Evolutionary conservation across 108 stramenopile genomes (phyloP).

Genomic region (Fistulifera pelliculosa): DNA sequence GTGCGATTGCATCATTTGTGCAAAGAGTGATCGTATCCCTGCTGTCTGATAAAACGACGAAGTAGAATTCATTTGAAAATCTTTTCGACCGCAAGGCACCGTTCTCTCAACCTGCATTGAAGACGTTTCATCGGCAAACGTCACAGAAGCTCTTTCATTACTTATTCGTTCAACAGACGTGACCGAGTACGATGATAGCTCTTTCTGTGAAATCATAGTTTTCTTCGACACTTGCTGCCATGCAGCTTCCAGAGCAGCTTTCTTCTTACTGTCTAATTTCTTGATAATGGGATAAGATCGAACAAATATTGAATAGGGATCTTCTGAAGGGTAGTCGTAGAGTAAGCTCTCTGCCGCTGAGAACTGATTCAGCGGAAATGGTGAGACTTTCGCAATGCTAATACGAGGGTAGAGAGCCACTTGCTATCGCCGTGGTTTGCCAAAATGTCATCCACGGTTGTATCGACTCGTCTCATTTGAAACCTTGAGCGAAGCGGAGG

Average conservation of each 20-base stretch:
- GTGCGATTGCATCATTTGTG: slow-evolving; percentile 36
- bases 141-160: not conserved
- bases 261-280: not conserved
- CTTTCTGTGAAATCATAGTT: too few species aligned
- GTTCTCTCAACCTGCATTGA: not conserved
- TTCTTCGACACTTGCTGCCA: too few species aligned
- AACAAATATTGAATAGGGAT: slow-evolving; percentile 1
- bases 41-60: slow-evolving; percentile 1
- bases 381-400: too few species aligned
- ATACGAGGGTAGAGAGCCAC: too few species aligned
- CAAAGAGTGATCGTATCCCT: not conserved
- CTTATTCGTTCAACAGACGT: slow-evolving; percentile 1
- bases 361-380: slow-evolving; percentile 12
- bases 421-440: too few species aligned
- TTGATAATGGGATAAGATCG: slow-evolving; percentile 8
- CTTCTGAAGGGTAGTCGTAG: slow-evolving; percentile 12
- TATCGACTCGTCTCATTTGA: slow-evolving; percentile 29
- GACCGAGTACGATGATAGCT: slow-evolving; percentile 1
- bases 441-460: slow-evolving; percentile 8
- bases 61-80: too few species aligned
- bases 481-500: slow-evolving; percentile 78
- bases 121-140: not conserved
- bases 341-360: slow-evolving; percentile 3
- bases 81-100: not conserved
- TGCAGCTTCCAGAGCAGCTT: not conserved